Evolutionary conservation across 805 yeast species (phyloP).

Genomic region (Ogataea nitratoaversa): DNA sequence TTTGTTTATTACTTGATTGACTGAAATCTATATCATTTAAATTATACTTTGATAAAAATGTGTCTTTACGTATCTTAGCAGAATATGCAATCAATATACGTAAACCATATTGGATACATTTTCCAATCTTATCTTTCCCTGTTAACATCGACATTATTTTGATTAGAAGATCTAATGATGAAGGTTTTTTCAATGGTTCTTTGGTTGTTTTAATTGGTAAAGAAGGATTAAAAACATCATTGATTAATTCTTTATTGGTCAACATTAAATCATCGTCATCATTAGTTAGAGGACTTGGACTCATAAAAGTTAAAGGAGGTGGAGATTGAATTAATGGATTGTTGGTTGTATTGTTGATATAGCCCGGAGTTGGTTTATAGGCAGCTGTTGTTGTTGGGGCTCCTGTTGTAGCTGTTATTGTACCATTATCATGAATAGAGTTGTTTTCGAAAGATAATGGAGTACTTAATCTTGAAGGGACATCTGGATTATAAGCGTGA

Average conservation of each 20-base stretch:
- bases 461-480: conserved; percentile 14
- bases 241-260: conserved; percentile 14
- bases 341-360: not conserved
- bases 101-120: conserved; percentile 54
- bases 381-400: not conserved
- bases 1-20: conserved; percentile 16
- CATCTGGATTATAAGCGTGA: conserved; percentile 1
- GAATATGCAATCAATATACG: conserved; percentile 48
- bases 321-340: conserved; percentile 6
- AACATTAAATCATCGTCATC: conserved; percentile 15
- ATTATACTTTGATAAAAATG: conserved; percentile 11
- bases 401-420: not conserved
- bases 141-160: conserved; percentile 49
- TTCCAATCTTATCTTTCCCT: conserved; percentile 72
- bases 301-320: conserved; percentile 10
- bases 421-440: too few species aligned
- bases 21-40: conserved; percentile 21
- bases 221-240: conserved; percentile 6
- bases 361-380: not conserved
- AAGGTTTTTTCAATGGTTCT: conserved; percentile 6
- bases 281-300: conserved; percentile 16
- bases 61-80: conserved; percentile 32
- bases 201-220: not conserved
- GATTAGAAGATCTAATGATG: conserved; percentile 36
- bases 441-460: conserved; percentile 9